Conservation (phyloP, 768 basidiomycete species). For the Xerocomellus intermedius region DNA sequence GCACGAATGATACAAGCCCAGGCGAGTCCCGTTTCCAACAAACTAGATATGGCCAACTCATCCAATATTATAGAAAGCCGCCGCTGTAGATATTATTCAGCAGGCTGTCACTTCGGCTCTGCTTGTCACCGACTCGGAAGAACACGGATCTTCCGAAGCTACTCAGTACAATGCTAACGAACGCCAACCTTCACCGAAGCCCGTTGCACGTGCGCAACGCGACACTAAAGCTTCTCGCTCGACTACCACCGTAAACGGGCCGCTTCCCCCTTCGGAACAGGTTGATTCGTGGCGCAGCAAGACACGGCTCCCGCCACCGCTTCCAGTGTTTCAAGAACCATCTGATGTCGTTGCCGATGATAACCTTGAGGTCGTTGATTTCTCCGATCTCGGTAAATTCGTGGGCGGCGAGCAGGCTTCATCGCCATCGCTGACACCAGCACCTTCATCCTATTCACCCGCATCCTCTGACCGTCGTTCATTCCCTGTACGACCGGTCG, state of each 20-base stretch:
- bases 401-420: conserved; percentile 41
- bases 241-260: conserved; percentile 19
- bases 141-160: not conserved
- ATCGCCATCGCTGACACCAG: conserved; percentile 7
- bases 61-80: conserved; percentile 29
- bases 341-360: conserved; percentile 51
- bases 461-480: conserved; percentile 18
- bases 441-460: conserved; percentile 20
- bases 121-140: conserved; percentile 5
- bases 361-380: conserved; percentile 78
- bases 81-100: conserved; percentile 46
- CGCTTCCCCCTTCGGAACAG: conserved; percentile 34
- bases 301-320: conserved; percentile 30
- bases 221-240: conserved; percentile 9
- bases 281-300: conserved; percentile 70
- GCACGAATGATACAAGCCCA: conserved; percentile 50
- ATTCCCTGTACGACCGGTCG: conserved; percentile 48
- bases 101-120: conserved; percentile 39
- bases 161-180: conserved; percentile 19
- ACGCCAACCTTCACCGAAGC: conserved; percentile 37
- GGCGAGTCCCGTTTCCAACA: conserved; percentile 9
- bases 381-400: conserved; percentile 72
- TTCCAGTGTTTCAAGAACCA: conserved; percentile 31
- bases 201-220: conserved; percentile 23
- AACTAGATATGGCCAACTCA: conserved; percentile 11